Evolutionary conservation across 1,139 yeast genomes (phyloP).

Genomic region (Blastobotrys arbuscula): DNA sequence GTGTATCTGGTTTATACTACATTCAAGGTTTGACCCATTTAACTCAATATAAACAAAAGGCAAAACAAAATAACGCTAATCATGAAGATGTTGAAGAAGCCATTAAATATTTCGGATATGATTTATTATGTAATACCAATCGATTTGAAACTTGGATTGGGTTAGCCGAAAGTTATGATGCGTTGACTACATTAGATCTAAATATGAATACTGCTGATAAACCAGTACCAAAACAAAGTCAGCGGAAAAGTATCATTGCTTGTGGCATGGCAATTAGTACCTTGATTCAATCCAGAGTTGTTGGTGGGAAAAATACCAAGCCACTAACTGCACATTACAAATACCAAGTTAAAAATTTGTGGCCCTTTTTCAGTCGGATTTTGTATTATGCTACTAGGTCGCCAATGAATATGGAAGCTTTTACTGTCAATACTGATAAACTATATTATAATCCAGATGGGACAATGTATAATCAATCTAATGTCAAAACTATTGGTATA

Average conservation of each 20-base stretch:
- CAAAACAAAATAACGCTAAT: slow-evolving; percentile 48
- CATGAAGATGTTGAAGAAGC: slow-evolving; percentile 77
- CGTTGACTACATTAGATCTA: slow-evolving; percentile 78
- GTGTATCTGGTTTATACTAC: slow-evolving; percentile 59
- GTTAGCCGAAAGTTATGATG: slow-evolving; percentile 75
- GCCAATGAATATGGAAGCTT: slow-evolving; percentile 56
- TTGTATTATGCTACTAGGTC: slow-evolving; percentile 49
- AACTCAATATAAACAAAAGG: slow-evolving; percentile 53
- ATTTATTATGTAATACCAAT: slow-evolving; percentile 58
- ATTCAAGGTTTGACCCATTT: slow-evolving; percentile 66
- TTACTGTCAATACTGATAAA: slow-evolving; percentile 23
- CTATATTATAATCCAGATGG: slow-evolving; percentile 28
- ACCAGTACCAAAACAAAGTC: slow-evolving; percentile 37
- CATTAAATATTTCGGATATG: slow-evolving; percentile 57
- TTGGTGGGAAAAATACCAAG: neutral
- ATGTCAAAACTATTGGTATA: slow-evolving; percentile 10
- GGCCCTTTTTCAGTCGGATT: slow-evolving; percentile 56
- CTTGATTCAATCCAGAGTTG: slow-evolving; percentile 30
- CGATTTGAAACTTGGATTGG: slow-evolving; percentile 85
- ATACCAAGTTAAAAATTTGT: slow-evolving; percentile 43
- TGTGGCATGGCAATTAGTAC: slow-evolving; percentile 71
- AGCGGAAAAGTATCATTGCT: slow-evolving; percentile 65
- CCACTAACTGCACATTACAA: slow-evolving; percentile 25
- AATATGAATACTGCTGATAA: slow-evolving; percentile 68
- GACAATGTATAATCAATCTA: slow-evolving; percentile 11